Conservation (phyloP, 129 eudicot species). For the Centaurea solstitialis region DNA sequence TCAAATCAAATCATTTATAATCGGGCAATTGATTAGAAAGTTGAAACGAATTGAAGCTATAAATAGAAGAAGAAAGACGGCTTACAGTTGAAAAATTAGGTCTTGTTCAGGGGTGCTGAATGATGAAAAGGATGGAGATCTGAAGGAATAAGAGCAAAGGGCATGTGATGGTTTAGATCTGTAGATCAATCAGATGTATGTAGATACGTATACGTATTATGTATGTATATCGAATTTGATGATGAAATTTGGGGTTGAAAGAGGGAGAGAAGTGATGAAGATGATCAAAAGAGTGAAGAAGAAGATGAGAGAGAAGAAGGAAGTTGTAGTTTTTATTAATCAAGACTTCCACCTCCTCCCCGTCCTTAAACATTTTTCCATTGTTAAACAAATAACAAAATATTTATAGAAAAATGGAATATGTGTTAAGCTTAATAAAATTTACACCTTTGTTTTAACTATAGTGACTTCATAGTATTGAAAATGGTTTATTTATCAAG, state of each 20-base stretch:
- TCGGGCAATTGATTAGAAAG: neutral
- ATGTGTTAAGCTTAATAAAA: too few species aligned
- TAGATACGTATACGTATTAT: constrained; percentile 9
- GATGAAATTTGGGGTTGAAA: neutral
- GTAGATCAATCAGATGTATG: constrained; percentile 53
- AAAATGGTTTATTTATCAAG: too few species aligned
- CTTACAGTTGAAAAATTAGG: constrained; percentile 45
- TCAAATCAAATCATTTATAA: constrained; percentile 6
- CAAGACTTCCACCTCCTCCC: neutral
- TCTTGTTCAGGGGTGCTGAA: constrained; percentile 16
- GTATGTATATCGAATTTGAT: too few species aligned
- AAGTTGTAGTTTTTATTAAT: too few species aligned
- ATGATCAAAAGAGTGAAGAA: neutral
- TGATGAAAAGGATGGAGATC: constrained; percentile 55
- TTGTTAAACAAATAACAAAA: neutral
- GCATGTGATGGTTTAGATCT: constrained; percentile 54
- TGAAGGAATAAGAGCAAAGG: constrained; percentile 33
- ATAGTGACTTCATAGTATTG: too few species aligned
- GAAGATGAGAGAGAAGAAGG: neutral
- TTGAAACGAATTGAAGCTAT: neutral
- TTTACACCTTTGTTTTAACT: too few species aligned
- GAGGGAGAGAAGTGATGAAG: constrained; percentile 4
- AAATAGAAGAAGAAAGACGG: constrained; percentile 11
- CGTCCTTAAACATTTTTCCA: constrained; percentile 1
- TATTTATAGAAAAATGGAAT: too few species aligned